These are phyloP conservation scores for Erodium texanum DNA, from an alignment of 441 rosid genomes.

Conservation along the genomic window DNA sequence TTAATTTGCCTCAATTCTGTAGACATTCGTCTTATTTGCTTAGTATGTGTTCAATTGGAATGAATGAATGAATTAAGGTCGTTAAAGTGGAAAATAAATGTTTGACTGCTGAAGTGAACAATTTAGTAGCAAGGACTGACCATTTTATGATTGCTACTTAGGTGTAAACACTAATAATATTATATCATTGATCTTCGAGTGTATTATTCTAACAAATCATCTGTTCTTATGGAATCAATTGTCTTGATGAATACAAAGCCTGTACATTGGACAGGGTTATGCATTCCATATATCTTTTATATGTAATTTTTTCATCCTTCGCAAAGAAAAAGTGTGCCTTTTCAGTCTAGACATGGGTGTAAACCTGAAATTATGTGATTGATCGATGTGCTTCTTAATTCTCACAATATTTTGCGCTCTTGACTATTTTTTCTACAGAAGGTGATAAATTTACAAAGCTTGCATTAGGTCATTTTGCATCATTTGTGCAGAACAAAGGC, in stretches of 20 bases:
- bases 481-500: too few relatives aligned
- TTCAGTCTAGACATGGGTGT: too few relatives aligned
- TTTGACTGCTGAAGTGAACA: background rate
- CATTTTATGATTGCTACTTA: background rate
- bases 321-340: too few relatives aligned
- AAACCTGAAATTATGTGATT: too few relatives aligned
- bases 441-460: too few relatives aligned
- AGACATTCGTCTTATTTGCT: background rate
- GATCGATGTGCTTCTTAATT: too few relatives aligned
- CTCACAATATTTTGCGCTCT: too few relatives aligned
- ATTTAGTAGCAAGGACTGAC: background rate
- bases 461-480: too few relatives aligned
- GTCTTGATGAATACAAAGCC: background rate
- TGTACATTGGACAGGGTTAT: background rate
- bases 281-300: background rate
- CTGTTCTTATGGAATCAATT: background rate
- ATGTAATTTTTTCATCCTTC: background rate
- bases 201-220: background rate
- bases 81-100: background rate
- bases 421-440: too few relatives aligned
- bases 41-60: too few relatives aligned
- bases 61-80: background rate
- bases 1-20: slow-evolving; percentile 9
- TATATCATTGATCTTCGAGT: background rate
- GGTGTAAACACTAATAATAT: background rate